phyloP scores from a whole-genome alignment of 495 filamentous ascomycete genomes.

The Pyrenula aspistea region DNA sequence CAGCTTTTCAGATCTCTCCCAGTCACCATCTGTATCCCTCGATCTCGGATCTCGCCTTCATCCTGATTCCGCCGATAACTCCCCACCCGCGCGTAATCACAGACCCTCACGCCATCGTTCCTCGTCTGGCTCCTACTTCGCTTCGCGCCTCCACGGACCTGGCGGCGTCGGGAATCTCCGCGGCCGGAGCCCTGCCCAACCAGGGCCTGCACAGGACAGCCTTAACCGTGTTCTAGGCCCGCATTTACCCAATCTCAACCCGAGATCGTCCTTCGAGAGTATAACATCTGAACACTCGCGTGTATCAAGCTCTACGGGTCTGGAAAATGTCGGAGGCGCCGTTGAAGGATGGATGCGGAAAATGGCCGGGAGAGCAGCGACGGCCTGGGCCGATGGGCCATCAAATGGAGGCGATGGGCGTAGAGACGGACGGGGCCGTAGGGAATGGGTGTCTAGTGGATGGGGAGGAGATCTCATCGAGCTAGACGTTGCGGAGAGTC shows the following conservation, averaged over 20 bases:
- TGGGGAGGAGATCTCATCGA: not conserved
- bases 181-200: constrained; percentile 39
- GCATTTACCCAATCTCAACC: constrained; percentile 61
- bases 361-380: constrained; percentile 26
- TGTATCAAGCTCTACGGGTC: constrained; percentile 33
- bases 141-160: constrained; percentile 48
- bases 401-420: not conserved
- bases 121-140: constrained; percentile 14
- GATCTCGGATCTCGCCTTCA: constrained; percentile 7
- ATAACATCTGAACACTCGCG: constrained; percentile 25
- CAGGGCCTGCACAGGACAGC: constrained; percentile 65
- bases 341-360: constrained; percentile 84
- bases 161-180: constrained; percentile 77
- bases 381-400: not conserved
- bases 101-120: constrained; percentile 13
- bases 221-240: constrained; percentile 69
- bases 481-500: not conserved
- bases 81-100: constrained; percentile 6
- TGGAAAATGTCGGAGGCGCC: constrained; percentile 75
- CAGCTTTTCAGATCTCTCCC: constrained; percentile 39
- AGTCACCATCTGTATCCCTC: constrained; percentile 15
- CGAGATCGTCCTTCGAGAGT: constrained; percentile 31
- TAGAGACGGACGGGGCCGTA: not conserved
- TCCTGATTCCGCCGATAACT: constrained; percentile 2
- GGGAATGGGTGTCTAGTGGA: not conserved